These are phyloP conservation scores for Botrytis squamosa DNA, from an alignment of 2,329 filamentous ascomycete genomes.

Conservation along the genomic window DNA sequence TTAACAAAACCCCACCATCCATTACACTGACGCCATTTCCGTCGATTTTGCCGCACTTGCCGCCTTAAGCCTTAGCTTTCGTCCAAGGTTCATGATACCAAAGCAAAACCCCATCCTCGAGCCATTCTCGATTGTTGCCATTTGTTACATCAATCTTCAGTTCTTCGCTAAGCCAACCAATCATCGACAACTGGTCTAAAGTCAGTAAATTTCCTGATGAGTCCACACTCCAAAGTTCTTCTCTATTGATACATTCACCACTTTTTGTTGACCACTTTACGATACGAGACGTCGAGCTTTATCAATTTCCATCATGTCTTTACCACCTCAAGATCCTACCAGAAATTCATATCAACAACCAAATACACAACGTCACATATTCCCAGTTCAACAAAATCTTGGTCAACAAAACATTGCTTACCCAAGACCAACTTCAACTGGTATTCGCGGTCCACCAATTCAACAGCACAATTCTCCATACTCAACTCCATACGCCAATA, in stretches of 20 bases:
- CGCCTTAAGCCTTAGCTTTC: not conserved
- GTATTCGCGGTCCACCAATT: constrained; percentile 31
- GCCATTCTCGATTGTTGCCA: not conserved
- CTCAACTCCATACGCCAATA: constrained; percentile 36
- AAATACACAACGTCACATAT: constrained; percentile 24
- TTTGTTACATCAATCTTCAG: not conserved
- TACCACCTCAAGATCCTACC: constrained; percentile 33
- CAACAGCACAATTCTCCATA: constrained; percentile 37
- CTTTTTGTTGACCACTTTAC: constrained; percentile 20
- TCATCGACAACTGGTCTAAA: constrained; percentile 13
- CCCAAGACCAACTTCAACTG: constrained; percentile 31
- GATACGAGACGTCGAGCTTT: constrained; percentile 19
- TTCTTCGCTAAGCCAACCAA: not conserved
- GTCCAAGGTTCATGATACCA: not conserved
- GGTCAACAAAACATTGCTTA: constrained; percentile 31
- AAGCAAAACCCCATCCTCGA: not conserved
- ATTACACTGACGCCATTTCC: constrained; percentile 10
- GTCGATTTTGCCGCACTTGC: not conserved
- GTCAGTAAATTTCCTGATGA: constrained; percentile 21
- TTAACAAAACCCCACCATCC: not conserved
- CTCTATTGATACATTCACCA: constrained; percentile 22
- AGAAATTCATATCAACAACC: constrained; percentile 25
- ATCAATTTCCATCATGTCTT: constrained; percentile 31
- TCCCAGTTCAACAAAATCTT: constrained; percentile 32
- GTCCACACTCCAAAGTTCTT: constrained; percentile 21